Base-by-base conservation (phyloP, 176 grass and related monocot species). In the Musa beccarii region DNA sequence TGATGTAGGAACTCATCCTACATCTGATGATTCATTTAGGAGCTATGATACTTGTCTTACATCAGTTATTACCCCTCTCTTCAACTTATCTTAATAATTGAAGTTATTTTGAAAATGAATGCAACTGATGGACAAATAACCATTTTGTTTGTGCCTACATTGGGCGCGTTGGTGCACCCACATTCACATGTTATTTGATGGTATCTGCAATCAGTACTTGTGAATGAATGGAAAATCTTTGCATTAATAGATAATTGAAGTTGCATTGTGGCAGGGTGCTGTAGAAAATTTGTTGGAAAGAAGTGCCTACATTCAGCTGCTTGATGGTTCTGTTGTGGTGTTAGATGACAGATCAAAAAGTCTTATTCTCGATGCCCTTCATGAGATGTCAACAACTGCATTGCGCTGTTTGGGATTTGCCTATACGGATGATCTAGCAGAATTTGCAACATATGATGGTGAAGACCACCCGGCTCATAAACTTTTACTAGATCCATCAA, bases 351-450 rank as follows among this genome's bases (percentile, higher is more conserved):
- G 82, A 63, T 81, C 84, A 65, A 99, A 86, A 76, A 66, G 73
- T 76, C 34, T 54, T 74, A 77, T 99, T 75, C 82, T 92, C 66
- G 16, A 76, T 56, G 89, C 82, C 74, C 95, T 94, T 78, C 84
- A 82, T 71, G 88, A 94, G 74, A 92, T 99, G 86, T 99, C 95
- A 43, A 94, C 86, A 17, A 84, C 83, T 79, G 86, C 95, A 78
- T 84, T 99, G n/a, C 90, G 95, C n/a, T 99, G 95, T 74, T 87
- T 99, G 1, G 95, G 90, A 56, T 99, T 99, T 86, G 95, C 90
- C 14, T 99, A 94, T 70, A 99, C 91, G 78, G 87, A 90, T 8
- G 83, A 94, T 84, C 76, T 94, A 57, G 79, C 79, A 20, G 90
- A 92, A 78, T 99, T 99, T 59, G 68, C 88, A 20, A 94, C 84